Evolutionary conservation across 2,329 filamentous ascomycete genomes (phyloP).

Genomic region (Teratosphaeria nubilosa): DNA sequence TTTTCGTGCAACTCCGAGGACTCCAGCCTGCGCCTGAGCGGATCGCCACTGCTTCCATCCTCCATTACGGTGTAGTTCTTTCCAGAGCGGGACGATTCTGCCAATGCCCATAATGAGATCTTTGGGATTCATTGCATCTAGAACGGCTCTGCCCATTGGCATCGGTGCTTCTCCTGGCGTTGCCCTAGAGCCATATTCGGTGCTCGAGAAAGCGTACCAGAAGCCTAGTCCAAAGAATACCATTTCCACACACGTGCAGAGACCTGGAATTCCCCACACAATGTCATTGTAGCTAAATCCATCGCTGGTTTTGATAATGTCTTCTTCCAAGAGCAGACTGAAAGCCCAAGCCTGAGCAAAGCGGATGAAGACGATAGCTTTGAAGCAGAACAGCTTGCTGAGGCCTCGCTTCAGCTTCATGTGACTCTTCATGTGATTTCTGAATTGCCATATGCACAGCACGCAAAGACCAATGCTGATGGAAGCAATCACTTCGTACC

Average conservation of each 20-base stretch:
- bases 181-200: conserved; percentile 11
- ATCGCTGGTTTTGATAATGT: conserved; percentile 13
- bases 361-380: conserved; percentile 20
- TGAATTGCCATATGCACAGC: conserved; percentile 17
- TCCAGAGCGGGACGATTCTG: conserved; percentile 2
- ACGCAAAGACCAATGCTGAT: conserved; percentile 14
- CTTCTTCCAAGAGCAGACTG: conserved; percentile 14
- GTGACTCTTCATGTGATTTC: conserved; percentile 12
- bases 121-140: conserved; percentile 5
- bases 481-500: conserved; percentile 11
- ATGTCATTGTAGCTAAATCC: conserved; percentile 16
- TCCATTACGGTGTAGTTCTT: conserved; percentile 3
- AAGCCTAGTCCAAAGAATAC: conserved; percentile 16
- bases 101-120: conserved; percentile 9
- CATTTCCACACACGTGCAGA: conserved; percentile 17
- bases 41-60: conserved; percentile 4
- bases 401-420: conserved; percentile 13
- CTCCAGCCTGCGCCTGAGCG: background rate
- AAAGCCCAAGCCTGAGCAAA: conserved; percentile 19
- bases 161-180: conserved; percentile 7
- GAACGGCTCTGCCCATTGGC: conserved; percentile 8
- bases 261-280: conserved; percentile 16
- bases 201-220: conserved; percentile 19
- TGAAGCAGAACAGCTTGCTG: conserved; percentile 20
- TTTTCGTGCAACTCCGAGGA: background rate